These are phyloP conservation scores for Colletotrichum horii DNA, from an alignment of 2,329 filamentous ascomycete species.

Conservation along the genomic window DNA sequence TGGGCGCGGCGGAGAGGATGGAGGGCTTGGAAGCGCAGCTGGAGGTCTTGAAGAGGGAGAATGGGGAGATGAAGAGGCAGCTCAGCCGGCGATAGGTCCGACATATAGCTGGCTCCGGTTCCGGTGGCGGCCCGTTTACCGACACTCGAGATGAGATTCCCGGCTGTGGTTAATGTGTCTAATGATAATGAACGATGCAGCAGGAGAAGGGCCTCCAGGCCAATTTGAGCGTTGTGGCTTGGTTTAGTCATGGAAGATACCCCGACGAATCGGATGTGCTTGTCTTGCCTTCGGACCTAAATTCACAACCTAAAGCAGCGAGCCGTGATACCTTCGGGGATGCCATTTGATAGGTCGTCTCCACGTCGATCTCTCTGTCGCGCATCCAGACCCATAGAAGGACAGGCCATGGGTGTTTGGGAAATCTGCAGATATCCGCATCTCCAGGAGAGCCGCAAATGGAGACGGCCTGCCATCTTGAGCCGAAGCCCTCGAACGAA, in stretches of 20 bases:
- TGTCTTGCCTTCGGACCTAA: background rate
- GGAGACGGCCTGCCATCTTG: background rate
- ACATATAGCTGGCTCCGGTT: background rate
- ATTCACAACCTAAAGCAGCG: background rate
- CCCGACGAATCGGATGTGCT: background rate
- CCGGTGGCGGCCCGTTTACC: background rate
- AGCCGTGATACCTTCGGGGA: background rate
- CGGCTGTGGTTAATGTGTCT: background rate
- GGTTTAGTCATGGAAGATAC: background rate
- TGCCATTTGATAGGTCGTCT: background rate
- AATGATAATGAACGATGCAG: constrained; percentile 3
- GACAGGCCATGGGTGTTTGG: background rate
- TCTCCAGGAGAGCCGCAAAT: background rate
- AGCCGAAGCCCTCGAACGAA: background rate
- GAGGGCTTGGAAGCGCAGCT: constrained; percentile 60
- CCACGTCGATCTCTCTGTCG: background rate
- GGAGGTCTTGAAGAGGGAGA: constrained; percentile 55
- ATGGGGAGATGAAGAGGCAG: constrained; percentile 34
- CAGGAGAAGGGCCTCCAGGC: background rate
- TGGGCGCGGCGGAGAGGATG: constrained; percentile 67
- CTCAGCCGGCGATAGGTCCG: constrained; percentile 1
- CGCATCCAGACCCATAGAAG: background rate
- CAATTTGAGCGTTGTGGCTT: constrained; percentile 1
- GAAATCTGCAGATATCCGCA: background rate
- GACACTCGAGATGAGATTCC: background rate